Percentiles rank a stretch among this genome's conserved stretches.
Conservation (phyloP, 176 grass and related monocot species). For the Saccharum officinarum region DNA sequence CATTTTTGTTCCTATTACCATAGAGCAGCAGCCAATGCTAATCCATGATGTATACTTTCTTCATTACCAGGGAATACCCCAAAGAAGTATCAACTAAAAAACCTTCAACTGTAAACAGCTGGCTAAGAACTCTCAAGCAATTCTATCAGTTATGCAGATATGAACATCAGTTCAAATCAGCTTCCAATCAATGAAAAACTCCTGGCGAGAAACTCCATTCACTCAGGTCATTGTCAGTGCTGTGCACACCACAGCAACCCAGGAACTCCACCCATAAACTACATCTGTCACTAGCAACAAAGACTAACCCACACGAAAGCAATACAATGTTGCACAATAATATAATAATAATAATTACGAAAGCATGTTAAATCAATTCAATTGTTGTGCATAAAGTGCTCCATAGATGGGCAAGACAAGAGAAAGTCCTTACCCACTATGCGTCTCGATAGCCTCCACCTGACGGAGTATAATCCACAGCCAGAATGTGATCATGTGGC, state of each 20-base stretch:
- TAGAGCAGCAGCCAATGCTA: neutral
- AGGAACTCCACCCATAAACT: neutral
- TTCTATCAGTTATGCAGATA: neutral
- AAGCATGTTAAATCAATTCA: neutral
- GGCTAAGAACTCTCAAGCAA: neutral
- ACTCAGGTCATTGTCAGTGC: neutral
- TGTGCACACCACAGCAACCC: neutral
- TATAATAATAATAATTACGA: neutral
- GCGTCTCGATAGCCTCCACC: slow-evolving; percentile 84
- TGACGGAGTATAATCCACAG: slow-evolving; percentile 84
- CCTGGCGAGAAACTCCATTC: neutral
- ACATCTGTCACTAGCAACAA: slow-evolving; percentile 13
- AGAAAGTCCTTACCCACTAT: slow-evolving; percentile 70
- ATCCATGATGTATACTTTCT: slow-evolving; percentile 7
- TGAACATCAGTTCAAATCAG: neutral
- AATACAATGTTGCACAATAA: neutral
- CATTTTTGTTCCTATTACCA: neutral
- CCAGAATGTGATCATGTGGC: slow-evolving; percentile 94
- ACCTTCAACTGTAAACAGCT: neutral
- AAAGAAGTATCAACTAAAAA: neutral
- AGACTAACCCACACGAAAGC: neutral
- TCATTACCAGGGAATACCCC: neutral
- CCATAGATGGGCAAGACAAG: neutral
- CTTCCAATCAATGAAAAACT: neutral
- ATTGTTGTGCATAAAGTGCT: neutral